Conservation (phyloP, 2,329 filamentous ascomycete genomes). For the Sporothrix humicola region DNA sequence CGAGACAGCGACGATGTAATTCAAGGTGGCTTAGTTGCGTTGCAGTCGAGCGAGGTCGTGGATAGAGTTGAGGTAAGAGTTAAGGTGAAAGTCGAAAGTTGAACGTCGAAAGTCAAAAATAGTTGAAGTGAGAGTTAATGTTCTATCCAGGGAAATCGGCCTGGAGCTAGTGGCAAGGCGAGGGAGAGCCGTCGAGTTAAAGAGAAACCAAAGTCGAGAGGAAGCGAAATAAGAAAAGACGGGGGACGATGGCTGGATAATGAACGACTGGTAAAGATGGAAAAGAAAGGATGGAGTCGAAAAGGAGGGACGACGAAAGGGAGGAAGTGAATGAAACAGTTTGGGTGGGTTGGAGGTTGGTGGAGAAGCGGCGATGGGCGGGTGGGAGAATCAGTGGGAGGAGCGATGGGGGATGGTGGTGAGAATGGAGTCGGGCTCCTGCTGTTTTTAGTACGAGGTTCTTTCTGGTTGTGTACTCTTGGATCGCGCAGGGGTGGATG, state of each 20-base stretch:
- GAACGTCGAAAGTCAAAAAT: not conserved
- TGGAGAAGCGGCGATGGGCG: slow-evolving; percentile 24
- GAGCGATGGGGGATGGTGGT: not conserved
- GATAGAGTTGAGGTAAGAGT: not conserved
- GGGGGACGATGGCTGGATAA: not conserved
- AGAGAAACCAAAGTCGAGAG: not conserved
- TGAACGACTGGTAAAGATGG: slow-evolving; percentile 3
- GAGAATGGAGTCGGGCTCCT: not conserved
- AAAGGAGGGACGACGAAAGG: slow-evolving; percentile 20
- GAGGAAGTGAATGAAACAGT: slow-evolving; percentile 19
- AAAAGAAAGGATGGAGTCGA: slow-evolving; percentile 18
- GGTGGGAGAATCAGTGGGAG: not conserved
- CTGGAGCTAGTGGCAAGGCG: no score
- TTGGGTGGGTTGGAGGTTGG: slow-evolving; percentile 23
- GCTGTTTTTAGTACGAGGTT: not conserved
- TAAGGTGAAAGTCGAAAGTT: not conserved
- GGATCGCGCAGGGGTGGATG: not conserved
- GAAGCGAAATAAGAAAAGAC: not conserved
- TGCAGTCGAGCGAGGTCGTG: not conserved
- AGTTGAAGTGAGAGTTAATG: not conserved
- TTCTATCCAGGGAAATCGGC: no score
- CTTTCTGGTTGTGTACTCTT: no score
- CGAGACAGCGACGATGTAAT: not conserved
- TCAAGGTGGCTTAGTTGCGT: not conserved
- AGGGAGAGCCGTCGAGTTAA: not conserved